phyloP scores from a whole-genome alignment of 768 basidiomycete species.

The Rhodosporidiobolus sp. region DNA sequence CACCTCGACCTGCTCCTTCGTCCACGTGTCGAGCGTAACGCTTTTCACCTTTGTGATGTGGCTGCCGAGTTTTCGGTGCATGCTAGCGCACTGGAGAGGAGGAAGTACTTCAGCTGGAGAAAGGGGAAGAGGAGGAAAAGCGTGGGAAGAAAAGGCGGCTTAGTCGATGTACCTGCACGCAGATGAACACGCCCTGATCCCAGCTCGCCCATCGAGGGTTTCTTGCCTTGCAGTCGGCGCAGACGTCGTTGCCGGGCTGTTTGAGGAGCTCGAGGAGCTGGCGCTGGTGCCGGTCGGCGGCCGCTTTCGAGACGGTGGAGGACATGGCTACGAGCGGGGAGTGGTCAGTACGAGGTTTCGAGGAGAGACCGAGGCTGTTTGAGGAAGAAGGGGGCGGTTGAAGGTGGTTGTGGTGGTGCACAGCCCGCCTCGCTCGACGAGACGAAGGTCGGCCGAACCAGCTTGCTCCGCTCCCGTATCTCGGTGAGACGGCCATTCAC shows the following conservation, averaged over 20 bases:
- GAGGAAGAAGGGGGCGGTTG: background rate
- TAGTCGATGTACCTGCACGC: slow-evolving; percentile 53
- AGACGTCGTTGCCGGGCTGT: slow-evolving; percentile 79
- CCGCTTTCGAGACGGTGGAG: background rate
- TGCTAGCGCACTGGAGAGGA: slow-evolving; percentile 72
- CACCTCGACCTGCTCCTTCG: slow-evolving; percentile 83
- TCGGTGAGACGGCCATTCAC: too few relatives aligned
- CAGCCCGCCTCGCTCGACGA: too few relatives aligned
- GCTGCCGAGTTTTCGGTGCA: slow-evolving; percentile 91
- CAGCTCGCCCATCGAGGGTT: slow-evolving; percentile 77
- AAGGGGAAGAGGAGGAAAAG: slow-evolving; percentile 25
- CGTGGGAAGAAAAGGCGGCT: background rate
- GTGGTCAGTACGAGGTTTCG: background rate
- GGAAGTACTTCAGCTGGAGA: slow-evolving; percentile 38
- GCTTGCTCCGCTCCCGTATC: too few relatives aligned
- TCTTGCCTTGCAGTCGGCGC: slow-evolving; percentile 87
- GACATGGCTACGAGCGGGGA: background rate
- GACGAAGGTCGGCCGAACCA: too few relatives aligned
- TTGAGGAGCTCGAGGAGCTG: slow-evolving; percentile 65
- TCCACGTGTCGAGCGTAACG: slow-evolving; percentile 80
- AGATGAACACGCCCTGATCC: slow-evolving; percentile 84
- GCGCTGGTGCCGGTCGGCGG: slow-evolving; percentile 50
- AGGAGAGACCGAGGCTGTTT: background rate
- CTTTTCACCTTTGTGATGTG: slow-evolving; percentile 97
- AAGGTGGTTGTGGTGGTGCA: too few relatives aligned